phyloP scores from a whole-genome alignment of 2,329 filamentous ascomycete species.

The Talaromyces sp. region DNA sequence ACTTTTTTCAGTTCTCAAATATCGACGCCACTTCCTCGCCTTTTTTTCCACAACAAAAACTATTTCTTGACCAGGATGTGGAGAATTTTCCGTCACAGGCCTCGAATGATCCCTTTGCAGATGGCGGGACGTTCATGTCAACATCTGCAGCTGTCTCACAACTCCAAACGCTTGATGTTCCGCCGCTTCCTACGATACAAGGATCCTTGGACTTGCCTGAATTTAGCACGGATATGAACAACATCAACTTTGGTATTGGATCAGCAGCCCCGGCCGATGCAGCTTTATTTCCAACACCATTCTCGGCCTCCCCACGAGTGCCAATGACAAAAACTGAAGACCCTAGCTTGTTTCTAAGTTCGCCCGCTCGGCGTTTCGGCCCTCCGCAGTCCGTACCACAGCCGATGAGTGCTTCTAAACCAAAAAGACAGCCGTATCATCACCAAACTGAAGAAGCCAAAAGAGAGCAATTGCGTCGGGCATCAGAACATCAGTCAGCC shows the following conservation, averaged over 20 bases:
- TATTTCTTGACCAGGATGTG: conserved; percentile 48
- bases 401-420: conserved; percentile 13
- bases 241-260: conserved; percentile 26
- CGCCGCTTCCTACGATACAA: conserved; percentile 36
- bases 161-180: conserved; percentile 27
- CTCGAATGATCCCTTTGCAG: conserved; percentile 22
- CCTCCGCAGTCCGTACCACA: conserved; percentile 33
- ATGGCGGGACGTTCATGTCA: conserved; percentile 21
- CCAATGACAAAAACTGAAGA: conserved; percentile 41
- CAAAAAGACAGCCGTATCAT: conserved; percentile 44
- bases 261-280: conserved; percentile 32
- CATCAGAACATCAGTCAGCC: conserved; percentile 28
- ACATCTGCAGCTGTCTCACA: conserved; percentile 13
- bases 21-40: conserved; percentile 56
- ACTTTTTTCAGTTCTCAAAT: conserved; percentile 52
- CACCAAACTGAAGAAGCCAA: conserved; percentile 49
- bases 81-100: conserved; percentile 20
- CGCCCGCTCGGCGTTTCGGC: conserved; percentile 47
- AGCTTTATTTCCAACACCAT: conserved; percentile 41
- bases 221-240: conserved; percentile 23
- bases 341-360: conserved; percentile 47
- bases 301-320: conserved; percentile 45
- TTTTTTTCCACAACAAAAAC: conserved; percentile 52
- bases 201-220: conserved; percentile 33
- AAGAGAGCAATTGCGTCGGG: conserved; percentile 39